phyloP scores from a whole-genome alignment of 352 stramenopile species.

The Poterioochromonas sp. region DNA sequence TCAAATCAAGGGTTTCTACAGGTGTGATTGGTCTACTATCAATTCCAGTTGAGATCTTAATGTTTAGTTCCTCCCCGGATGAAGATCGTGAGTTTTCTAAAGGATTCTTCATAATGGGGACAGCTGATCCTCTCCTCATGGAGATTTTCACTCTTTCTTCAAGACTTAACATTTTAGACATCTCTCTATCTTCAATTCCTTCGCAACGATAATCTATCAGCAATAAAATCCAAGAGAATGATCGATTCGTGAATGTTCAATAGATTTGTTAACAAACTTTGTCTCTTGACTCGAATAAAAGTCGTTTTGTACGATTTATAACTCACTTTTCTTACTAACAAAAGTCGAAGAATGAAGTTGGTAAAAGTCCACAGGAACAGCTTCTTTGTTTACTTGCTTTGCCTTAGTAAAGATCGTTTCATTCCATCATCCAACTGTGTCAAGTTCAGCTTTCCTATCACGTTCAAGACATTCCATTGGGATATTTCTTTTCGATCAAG shows the following conservation, averaged over 20 bases:
- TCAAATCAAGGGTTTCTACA: background rate
- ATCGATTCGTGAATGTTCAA: background rate
- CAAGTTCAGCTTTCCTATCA: background rate
- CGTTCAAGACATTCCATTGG: background rate
- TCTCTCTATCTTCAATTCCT: too few species aligned
- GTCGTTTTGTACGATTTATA: background rate
- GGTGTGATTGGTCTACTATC: background rate
- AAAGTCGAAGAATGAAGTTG: too few species aligned
- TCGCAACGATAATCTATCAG: too few species aligned
- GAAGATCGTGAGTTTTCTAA: background rate
- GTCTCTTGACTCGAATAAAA: background rate
- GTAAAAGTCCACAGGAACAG: too few species aligned
- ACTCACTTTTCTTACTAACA: background rate
- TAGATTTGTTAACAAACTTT: background rate
- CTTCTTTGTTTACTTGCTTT: background rate
- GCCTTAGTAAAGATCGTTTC: background rate
- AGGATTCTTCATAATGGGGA: background rate
- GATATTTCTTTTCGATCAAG: background rate
- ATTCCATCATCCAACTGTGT: background rate
- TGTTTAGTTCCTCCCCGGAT: too few species aligned
- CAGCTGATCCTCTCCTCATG: background rate
- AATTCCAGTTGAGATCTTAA: background rate
- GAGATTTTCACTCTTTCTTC: background rate
- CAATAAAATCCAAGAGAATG: too few species aligned
- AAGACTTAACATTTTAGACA: conserved; percentile 3